Base-by-base conservation (phyloP, 208 protist genomes). In the Trypanosomatidae sp. region DNA sequence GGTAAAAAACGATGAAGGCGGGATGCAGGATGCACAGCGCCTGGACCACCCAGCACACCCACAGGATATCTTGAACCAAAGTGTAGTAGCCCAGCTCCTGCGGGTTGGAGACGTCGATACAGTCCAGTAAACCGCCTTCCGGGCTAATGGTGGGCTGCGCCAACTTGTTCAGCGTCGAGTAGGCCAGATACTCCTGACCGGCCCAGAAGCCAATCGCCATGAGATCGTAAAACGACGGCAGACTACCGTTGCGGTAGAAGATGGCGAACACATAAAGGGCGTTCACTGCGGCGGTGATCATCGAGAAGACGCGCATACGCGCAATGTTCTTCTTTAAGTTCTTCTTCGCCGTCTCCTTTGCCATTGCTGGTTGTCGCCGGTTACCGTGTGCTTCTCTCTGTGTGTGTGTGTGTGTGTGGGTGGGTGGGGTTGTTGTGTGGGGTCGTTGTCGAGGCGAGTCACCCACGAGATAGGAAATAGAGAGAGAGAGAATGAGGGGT, bases 11-110 rank as follows among this genome's bases (percentile, higher is more conserved):
- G 19, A 93, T 62, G 69, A 94, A 94, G 46, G 83, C 91, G 43
- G 78, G 81, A 73, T 94, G 89, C 6, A 93, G 2, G 52, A 76
- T 87, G 71, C 87, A 90, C 46, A 97, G 81, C 13, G 81, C 60
- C 77, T 96, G 89, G 47, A 93, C 93, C 36, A 85, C 84, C 91
- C 93, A 97, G 76, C 91, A 96, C 46, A 94, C 83, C 93, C 93
- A 97, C 64, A 97, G 68, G 47, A 91, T 55, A 76, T 97, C 93
- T 82, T 97, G 93, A 22, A 87, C 90, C 41, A 93, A 88, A 19
- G 80, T 87, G 76, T 93, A 94, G 68, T 87, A 73, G 3, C 93
- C 93, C 28, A 97, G 82, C 72, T 95, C 89, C 66, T 72, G 60
- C 9, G 93, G 91, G 72, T 94, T 86, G 53, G 90, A 88, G 33